Evolutionary conservation across 352 stramenopile species (phyloP), one percentile per base, ranked within the genome.

Genomic region (Aphanomyces astaci): DNA sequence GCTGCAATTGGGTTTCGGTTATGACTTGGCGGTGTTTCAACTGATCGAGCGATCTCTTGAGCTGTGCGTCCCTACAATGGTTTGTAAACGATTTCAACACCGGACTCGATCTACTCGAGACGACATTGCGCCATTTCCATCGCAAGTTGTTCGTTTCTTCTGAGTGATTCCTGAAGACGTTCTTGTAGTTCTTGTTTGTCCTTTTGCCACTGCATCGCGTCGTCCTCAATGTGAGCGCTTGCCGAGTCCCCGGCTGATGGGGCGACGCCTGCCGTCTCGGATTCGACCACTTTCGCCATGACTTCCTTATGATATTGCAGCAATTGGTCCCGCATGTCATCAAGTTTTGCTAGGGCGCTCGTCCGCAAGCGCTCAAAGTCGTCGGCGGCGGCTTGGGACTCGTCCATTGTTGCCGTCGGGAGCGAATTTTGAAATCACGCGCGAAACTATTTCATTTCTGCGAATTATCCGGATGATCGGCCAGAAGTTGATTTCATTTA

Each of bases 121-220:
- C 56, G 56, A 22, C 5, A 52, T 32, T 46, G 31, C 15, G 56
- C 56, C 36, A 65, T 51, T 30, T 65, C 56, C 32, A 51, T 65
- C 40, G 56, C 33, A 25, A 65, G 56, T 22, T 65, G 31, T 25
- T 65, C 56, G 15, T 65, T 65, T 51, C 33, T n/a, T 17, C 39
- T 32, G 25, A 65, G 56, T 10, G 22, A 32, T 32, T 53, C 22
- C 36, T 65, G 56, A 25, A 65, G 17, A n/a, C n/a, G 30, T 51
- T 33, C 40, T 25, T 51, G 56, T 5, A 65, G 10, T 27, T 65
- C 36, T 15, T 53, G 56, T 10, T 52, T 33, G 17, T 36, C 36
- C n/a, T 53, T 31, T 28, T 27, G 4, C 22, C 24, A 30, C 33
- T 33, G 31, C 1, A 3, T 5, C 24, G 3, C 48, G 27, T 15